Evolutionary conservation across 2,329 filamentous ascomycete species (phyloP).

Genomic region (Lachnellula hyalina): DNA sequence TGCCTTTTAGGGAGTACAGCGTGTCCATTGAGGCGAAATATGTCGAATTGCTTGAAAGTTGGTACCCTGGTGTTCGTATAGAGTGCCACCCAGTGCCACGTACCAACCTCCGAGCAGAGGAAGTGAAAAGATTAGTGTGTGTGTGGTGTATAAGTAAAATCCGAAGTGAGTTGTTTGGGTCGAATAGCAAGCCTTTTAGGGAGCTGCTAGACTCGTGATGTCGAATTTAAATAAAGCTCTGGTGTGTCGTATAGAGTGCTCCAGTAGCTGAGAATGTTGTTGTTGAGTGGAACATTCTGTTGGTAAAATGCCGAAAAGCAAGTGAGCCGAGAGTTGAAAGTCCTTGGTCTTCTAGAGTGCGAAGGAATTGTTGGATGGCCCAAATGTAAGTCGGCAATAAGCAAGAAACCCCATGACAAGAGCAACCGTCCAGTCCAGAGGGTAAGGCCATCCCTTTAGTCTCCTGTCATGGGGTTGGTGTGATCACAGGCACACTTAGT

Average conservation of each 20-base stretch:
- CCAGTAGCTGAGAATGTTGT: not conserved
- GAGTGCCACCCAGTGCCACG: not conserved
- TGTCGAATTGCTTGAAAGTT: not conserved
- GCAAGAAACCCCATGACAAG: not conserved
- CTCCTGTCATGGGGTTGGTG: not conserved
- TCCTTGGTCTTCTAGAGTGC: no score
- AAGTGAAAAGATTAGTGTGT: not conserved
- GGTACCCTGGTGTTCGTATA: not conserved
- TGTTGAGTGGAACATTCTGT: not conserved
- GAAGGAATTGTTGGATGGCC: no score
- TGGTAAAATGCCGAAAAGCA: not conserved
- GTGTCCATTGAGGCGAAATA: not conserved
- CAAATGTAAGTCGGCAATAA: not conserved
- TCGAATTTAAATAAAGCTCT: not conserved
- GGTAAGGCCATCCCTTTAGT: not conserved
- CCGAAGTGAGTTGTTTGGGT: not conserved
- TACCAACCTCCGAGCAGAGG: not conserved
- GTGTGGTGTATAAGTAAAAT: not conserved
- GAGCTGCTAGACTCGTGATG: not conserved
- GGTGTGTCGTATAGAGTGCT: not conserved
- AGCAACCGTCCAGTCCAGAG: not conserved
- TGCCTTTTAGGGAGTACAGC: not conserved
- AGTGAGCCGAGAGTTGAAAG: no score
- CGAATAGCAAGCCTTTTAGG: not conserved
- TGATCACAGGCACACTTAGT: not conserved